Conservation (phyloP, 1,284 basidiomycete species). For the Ganoderma leucocontextum region DNA sequence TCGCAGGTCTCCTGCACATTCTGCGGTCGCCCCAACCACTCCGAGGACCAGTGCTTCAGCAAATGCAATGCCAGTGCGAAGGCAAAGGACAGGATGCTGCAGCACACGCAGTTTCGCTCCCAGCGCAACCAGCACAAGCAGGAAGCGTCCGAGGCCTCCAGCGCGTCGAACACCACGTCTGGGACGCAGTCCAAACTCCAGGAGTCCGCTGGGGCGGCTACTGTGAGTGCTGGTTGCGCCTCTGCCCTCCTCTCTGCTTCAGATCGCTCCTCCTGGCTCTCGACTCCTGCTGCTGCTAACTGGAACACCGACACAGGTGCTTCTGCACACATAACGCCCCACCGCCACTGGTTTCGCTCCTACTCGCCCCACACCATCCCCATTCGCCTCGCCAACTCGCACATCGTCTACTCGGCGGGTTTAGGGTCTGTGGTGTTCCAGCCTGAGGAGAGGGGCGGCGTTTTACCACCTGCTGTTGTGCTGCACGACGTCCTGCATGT, state of each 20-base stretch:
- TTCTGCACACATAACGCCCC: slow-evolving; percentile 21
- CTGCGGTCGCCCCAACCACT: neutral
- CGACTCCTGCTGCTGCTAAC: neutral
- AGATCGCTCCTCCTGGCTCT: slow-evolving; percentile 7
- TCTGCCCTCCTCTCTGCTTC: slow-evolving; percentile 12
- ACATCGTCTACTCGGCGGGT: slow-evolving; percentile 25
- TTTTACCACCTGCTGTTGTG: slow-evolving; percentile 17
- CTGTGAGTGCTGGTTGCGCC: slow-evolving; percentile 16
- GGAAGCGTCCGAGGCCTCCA: too few species aligned
- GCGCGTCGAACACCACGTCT: too few species aligned
- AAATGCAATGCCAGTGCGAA: slow-evolving; percentile 10
- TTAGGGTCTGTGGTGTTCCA: slow-evolving; percentile 44
- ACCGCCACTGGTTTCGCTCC: slow-evolving; percentile 31
- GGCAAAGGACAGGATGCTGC: neutral
- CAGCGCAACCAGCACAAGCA: neutral
- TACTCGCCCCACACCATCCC: slow-evolving; percentile 33
- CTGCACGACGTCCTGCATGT: slow-evolving; percentile 26
- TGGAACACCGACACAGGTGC: slow-evolving; percentile 16
- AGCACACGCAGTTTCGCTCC: neutral
- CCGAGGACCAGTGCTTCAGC: slow-evolving; percentile 13
- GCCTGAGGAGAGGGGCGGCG: slow-evolving; percentile 34
- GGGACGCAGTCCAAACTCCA: neutral
- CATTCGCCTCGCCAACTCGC: neutral
- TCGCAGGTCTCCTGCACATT: neutral
- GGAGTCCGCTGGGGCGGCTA: slow-evolving; percentile 10